These are phyloP conservation scores for Aspergillus uvarum DNA, from an alignment of 2,329 filamentous ascomycete genomes.

Conservation along the genomic window DNA sequence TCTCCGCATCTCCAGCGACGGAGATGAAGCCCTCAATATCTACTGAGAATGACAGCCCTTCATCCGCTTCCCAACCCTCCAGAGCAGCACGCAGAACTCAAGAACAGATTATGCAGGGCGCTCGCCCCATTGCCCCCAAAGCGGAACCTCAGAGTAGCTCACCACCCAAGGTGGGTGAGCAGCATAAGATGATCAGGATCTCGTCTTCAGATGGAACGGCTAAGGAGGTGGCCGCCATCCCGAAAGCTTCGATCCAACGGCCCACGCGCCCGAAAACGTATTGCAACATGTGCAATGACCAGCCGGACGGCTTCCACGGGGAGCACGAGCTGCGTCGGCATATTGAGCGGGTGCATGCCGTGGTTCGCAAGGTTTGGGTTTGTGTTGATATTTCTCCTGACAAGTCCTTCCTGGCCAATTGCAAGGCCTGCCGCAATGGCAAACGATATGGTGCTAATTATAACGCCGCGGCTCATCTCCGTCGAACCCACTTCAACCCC, in stretches of 20 bases:
- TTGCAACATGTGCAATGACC: conserved; percentile 68
- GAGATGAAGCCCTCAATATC: conserved; percentile 55
- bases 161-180: conserved; percentile 33
- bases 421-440: conserved; percentile 74
- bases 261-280: conserved; percentile 70
- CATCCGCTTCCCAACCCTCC: conserved; percentile 45
- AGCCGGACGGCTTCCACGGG: conserved; percentile 77
- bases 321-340: conserved; percentile 78
- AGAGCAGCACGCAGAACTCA: conserved; percentile 48
- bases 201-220: conserved; percentile 54
- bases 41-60: conserved; percentile 44
- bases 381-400: conserved; percentile 60
- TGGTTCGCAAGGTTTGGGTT: conserved; percentile 60
- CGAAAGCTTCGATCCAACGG: conserved; percentile 59
- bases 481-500: conserved; percentile 82
- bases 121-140: conserved; percentile 54
- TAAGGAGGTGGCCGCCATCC: conserved; percentile 55
- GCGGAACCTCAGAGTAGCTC: conserved; percentile 34
- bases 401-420: conserved; percentile 69
- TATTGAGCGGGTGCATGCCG: conserved; percentile 65
- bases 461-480: conserved; percentile 87
- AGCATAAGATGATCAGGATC: conserved; percentile 53
- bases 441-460: conserved; percentile 92
- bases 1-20: conserved; percentile 42
- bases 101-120: conserved; percentile 50